Evolutionary conservation across 371 early-diverging fungal species (phyloP).

Genomic region (Mortierella sp.): DNA sequence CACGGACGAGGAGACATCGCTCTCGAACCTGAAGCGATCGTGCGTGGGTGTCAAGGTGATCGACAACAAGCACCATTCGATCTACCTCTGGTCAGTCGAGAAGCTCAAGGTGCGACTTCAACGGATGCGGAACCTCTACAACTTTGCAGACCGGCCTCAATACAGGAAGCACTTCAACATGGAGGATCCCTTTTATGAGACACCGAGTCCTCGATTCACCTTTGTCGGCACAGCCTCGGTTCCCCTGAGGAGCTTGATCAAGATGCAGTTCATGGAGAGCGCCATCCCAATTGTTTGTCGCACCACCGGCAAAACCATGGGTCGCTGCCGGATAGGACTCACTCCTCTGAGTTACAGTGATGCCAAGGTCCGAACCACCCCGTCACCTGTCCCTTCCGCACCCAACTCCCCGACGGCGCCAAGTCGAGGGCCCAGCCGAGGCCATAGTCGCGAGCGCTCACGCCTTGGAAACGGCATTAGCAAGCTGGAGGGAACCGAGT

Average conservation of each 20-base stretch:
- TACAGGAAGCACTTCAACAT: slow-evolving; percentile 81
- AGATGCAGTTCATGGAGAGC: slow-evolving; percentile 65
- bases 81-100: slow-evolving; percentile 83
- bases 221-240: slow-evolving; percentile 72
- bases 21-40: slow-evolving; percentile 66
- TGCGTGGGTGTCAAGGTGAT: slow-evolving; percentile 80
- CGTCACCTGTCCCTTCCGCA: slow-evolving; percentile 12
- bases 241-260: slow-evolving; percentile 63
- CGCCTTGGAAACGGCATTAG: slow-evolving; percentile 17
- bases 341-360: slow-evolving; percentile 61
- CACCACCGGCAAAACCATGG: slow-evolving; percentile 68
- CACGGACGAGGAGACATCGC: slow-evolving; percentile 66
- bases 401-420: slow-evolving; percentile 45
- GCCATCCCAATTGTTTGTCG: slow-evolving; percentile 66
- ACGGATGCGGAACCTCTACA: slow-evolving; percentile 86
- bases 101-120: slow-evolving; percentile 76
- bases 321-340: slow-evolving; percentile 61
- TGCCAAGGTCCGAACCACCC: slow-evolving; percentile 11
- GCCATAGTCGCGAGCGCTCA: slow-evolving; percentile 49
- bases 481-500: slow-evolving; percentile 16
- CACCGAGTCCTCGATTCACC: slow-evolving; percentile 63
- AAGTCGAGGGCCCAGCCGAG: slow-evolving; percentile 32
- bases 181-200: slow-evolving; percentile 84
- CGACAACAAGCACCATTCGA: slow-evolving; percentile 76
- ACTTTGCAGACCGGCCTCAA: slow-evolving; percentile 77